phyloP scores from a whole-genome alignment of 2,329 filamentous ascomycete genomes.

The Aspergillaceae sp. region DNA sequence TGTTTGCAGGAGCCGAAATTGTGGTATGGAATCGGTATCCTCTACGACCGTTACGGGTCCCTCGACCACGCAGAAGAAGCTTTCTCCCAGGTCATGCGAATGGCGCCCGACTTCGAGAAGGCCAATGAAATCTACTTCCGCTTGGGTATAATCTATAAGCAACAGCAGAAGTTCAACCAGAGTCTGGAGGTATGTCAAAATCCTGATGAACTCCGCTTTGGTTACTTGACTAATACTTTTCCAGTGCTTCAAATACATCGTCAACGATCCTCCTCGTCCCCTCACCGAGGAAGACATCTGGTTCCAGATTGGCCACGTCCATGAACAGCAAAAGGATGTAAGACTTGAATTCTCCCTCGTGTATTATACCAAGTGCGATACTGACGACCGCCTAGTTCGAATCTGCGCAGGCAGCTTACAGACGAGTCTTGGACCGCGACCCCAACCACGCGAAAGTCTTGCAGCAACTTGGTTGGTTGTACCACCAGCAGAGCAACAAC shows the following conservation, averaged over 20 bases:
- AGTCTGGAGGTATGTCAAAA: constrained; percentile 68
- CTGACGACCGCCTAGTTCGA: constrained; percentile 63
- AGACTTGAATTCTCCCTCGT: constrained; percentile 31
- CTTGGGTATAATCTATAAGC: constrained; percentile 98
- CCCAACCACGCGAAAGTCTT: constrained; percentile 96
- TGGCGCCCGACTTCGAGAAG: constrained; percentile 96
- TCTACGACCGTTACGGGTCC: constrained; percentile 94
- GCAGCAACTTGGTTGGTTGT: constrained; percentile 94
- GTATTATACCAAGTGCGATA: constrained; percentile 6
- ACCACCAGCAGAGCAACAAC: constrained; percentile 88
- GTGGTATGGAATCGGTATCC: constrained; percentile 97
- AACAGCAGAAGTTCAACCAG: constrained; percentile 85
- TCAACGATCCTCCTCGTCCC: constrained; percentile 81
- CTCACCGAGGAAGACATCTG: constrained; percentile 97
- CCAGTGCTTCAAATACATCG: constrained; percentile 97
- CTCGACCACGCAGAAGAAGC: constrained; percentile 96
- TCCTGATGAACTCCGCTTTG: no score
- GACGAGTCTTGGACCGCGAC: constrained; percentile 85
- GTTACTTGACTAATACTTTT: not conserved
- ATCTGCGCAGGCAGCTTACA: constrained; percentile 82
- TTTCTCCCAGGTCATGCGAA: constrained; percentile 97
- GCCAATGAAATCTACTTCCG: constrained; percentile 98
- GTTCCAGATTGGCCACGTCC: constrained; percentile 99
- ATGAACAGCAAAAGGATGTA: constrained; percentile 98
- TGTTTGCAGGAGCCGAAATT: constrained; percentile 73